These are phyloP conservation scores for Dipodascopsis uninucleata DNA, from an alignment of 805 yeast species.

Conservation along the genomic window DNA sequence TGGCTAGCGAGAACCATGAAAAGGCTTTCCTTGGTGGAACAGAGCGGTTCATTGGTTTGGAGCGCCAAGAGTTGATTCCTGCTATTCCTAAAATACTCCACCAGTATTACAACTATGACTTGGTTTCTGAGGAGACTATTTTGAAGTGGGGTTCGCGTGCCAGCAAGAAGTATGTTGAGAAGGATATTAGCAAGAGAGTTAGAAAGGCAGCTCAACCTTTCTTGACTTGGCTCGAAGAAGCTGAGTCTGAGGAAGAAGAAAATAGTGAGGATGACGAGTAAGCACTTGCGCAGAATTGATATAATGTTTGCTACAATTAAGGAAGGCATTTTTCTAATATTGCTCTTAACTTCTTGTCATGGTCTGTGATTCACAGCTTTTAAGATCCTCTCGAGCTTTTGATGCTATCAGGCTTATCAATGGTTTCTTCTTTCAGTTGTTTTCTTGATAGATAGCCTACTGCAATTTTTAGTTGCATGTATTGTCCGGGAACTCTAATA, in stretches of 20 bases:
- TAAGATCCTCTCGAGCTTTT: no score
- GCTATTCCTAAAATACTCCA: constrained; percentile 77
- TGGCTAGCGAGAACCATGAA: constrained; percentile 62
- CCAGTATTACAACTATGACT: constrained; percentile 75
- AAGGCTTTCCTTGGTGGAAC: constrained; percentile 91
- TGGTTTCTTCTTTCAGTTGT: no score
- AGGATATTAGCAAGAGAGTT: constrained; percentile 86
- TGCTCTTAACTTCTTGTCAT: no score
- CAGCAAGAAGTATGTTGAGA: constrained; percentile 89
- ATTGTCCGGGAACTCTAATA: no score
- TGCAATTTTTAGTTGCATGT: no score
- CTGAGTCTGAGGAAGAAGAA: constrained; percentile 63
- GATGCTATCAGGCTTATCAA: no score
- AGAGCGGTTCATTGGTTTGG: constrained; percentile 86
- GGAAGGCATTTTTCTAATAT: no score
- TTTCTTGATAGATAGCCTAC: no score
- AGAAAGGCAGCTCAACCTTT: constrained; percentile 96
- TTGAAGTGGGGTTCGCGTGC: constrained; percentile 85
- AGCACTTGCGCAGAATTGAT: no score
- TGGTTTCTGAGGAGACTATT: constrained; percentile 78
- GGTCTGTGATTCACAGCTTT: no score
- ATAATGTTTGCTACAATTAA: no score
- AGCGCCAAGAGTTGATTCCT: constrained; percentile 67
- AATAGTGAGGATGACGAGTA: constrained; percentile 32
- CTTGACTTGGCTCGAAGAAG: constrained; percentile 89